Percentiles rank a stretch among this genome's conserved stretches.
These are phyloP conservation scores for Sorghum bicolor DNA, from an alignment of 176 grass and related monocot genomes.

Conservation along the genomic window DNA sequence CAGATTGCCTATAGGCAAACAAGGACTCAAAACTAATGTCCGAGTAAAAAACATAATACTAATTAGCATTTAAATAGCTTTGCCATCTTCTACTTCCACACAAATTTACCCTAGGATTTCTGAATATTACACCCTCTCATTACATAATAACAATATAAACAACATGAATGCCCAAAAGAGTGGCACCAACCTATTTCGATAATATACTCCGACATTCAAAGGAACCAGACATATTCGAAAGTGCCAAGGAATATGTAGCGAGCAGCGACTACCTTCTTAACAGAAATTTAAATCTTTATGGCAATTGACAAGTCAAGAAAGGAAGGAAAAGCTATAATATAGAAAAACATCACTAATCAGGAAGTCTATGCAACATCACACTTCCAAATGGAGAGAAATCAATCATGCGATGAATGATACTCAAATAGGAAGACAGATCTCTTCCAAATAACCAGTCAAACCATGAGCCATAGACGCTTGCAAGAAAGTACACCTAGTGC, in stretches of 20 bases:
- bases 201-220: not conserved
- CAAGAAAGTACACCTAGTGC: slow-evolving; percentile 9
- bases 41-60: not conserved
- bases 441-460: slow-evolving; percentile 27
- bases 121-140: not conserved
- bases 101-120: not conserved
- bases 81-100: not conserved
- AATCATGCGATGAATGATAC: not conserved
- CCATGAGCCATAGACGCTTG: not conserved
- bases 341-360: not conserved
- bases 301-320: not conserved
- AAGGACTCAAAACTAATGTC: not conserved
- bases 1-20: not conserved
- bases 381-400: not conserved
- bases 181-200: not conserved
- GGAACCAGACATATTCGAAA: not conserved
- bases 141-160: slow-evolving; percentile 2
- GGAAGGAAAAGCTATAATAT: not conserved
- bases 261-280: not conserved
- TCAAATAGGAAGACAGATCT: not conserved
- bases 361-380: not conserved
- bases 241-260: not conserved
- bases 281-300: not conserved
- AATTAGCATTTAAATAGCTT: not conserved
- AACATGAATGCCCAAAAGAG: not conserved